Conservation (phyloP, 2,329 filamentous ascomycete genomes). For the Alternaria ventricosa region DNA sequence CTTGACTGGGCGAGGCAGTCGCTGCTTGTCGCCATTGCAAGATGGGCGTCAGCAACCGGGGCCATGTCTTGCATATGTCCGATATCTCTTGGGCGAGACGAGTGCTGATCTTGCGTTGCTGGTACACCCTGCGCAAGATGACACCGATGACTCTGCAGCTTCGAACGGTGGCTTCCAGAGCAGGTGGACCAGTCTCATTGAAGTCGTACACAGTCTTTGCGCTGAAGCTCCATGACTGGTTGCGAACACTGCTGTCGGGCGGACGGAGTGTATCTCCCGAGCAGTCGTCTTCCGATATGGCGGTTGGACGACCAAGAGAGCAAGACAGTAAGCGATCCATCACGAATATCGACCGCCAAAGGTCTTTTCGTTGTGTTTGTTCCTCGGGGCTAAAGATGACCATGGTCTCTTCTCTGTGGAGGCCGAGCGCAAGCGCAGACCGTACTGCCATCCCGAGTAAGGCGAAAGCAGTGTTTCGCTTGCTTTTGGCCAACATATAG, state of each 20-base stretch:
- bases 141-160: constrained; percentile 65
- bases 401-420: constrained; percentile 67
- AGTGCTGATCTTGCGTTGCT: constrained; percentile 64
- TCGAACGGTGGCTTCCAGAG: constrained; percentile 63
- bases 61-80: constrained; percentile 61
- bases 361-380: constrained; percentile 59
- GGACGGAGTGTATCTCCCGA: constrained; percentile 56
- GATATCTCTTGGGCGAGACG: constrained; percentile 64
- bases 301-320: constrained; percentile 66
- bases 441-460: constrained; percentile 68
- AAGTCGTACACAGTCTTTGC: constrained; percentile 24
- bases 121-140: constrained; percentile 67
- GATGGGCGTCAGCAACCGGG: constrained; percentile 55
- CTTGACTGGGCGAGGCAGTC: constrained; percentile 55
- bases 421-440: constrained; percentile 66
- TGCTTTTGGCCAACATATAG: constrained; percentile 68
- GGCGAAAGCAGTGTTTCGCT: constrained; percentile 67
- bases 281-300: constrained; percentile 69
- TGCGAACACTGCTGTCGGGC: constrained; percentile 30
- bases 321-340: constrained; percentile 69
- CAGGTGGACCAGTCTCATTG: constrained; percentile 47
- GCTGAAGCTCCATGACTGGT: constrained; percentile 23
- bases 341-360: constrained; percentile 71
- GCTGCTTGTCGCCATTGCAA: constrained; percentile 61
- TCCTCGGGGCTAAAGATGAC: constrained; percentile 59